Evolutionary conservation across 2,329 filamentous ascomycete species (phyloP).

Genomic region (Penicillium sp.): DNA sequence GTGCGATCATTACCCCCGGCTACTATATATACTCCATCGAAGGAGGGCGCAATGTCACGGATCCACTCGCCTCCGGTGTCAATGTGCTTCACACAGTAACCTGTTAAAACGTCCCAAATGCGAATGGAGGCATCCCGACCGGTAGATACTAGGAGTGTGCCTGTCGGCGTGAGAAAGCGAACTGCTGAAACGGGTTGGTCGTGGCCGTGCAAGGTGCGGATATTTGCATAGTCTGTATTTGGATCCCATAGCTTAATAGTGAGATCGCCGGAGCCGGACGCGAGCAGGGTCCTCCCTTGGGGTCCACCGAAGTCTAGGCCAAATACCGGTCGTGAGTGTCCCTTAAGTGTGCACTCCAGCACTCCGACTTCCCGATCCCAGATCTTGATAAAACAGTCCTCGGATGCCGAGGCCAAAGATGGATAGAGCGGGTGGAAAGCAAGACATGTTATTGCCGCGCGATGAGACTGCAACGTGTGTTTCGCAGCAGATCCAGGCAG

Average conservation of each 20-base stretch:
- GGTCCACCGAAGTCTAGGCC: constrained; percentile 82
- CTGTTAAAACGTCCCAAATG: constrained; percentile 85
- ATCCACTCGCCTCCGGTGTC: constrained; percentile 80
- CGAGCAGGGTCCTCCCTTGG: constrained; percentile 69
- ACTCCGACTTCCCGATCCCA: constrained; percentile 90
- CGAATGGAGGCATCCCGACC: constrained; percentile 75
- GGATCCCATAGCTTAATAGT: constrained; percentile 90
- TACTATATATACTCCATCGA: constrained; percentile 75
- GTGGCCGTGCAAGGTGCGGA: constrained; percentile 80
- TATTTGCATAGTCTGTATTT: constrained; percentile 81
- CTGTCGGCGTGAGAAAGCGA: constrained; percentile 71
- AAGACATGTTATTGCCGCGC: constrained; percentile 73
- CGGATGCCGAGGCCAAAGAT: constrained; percentile 76
- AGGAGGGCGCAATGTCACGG: constrained; percentile 73
- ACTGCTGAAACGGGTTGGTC: constrained; percentile 81
- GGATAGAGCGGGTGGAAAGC: constrained; percentile 85
- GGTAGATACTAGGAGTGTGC: constrained; percentile 77
- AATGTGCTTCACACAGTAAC: constrained; percentile 79
- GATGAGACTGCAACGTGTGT: constrained; percentile 75
- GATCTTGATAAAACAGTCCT: constrained; percentile 84
- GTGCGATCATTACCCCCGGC: constrained; percentile 68
- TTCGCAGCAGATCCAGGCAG: constrained; percentile 68
- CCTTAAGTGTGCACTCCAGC: constrained; percentile 78
- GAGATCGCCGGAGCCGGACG: constrained; percentile 74
- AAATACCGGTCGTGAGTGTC: constrained; percentile 76